Evolutionary conservation across 1,284 basidiomycete species (phyloP), one percentile per base, ranked within the genome.

Genomic region (Leccinum subfulvum): DNA sequence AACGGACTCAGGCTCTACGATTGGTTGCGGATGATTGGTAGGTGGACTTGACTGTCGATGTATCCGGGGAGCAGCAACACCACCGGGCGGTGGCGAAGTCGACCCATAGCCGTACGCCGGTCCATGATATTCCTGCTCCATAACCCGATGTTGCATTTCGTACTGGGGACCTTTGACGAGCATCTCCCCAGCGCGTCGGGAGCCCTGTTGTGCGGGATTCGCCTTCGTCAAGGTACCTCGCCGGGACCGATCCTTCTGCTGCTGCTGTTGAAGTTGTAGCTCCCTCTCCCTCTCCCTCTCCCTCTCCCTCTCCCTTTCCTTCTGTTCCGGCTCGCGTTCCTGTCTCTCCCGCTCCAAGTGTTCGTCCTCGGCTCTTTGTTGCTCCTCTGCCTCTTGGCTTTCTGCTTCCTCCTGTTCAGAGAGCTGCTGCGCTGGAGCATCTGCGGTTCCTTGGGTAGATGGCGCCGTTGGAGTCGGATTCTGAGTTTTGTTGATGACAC

Each of bases 401-500:
- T 77, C 76, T 52, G 73, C 75, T 18, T 70, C 65, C 56, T 71
- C 73, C 65, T 76, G 69, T 60, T 78, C 73, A 9, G 73, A 39
- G 23, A 60, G 67, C 41, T 64, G 66, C 28, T 68, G 64, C 6
- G 18, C 65, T 23, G 68, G 62, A 35, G 62, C 44, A 49, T 64
- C 68, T 11, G 21, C 58, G 2, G 64, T 56, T 35, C 41, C 73
- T 60, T 67, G 70, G 13, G 68, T 66, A 53, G 77, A 68, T 16
- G 78, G 63, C 14, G 67, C 62, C 30, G 77, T 64, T 21, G 80
- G 71, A 35, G 78, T 67, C 16, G 80, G 73, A 56, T 77, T 83
- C 72, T 87, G 88, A 33, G 87, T 82, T 78, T 91, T 95, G 75
- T 98, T 98, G 78, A 99, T 97, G 66, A 99, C 87, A n/a, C 94